These are phyloP conservation scores for Podospora didyma DNA, from an alignment of 495 filamentous ascomycete genomes.

Conservation along the genomic window DNA sequence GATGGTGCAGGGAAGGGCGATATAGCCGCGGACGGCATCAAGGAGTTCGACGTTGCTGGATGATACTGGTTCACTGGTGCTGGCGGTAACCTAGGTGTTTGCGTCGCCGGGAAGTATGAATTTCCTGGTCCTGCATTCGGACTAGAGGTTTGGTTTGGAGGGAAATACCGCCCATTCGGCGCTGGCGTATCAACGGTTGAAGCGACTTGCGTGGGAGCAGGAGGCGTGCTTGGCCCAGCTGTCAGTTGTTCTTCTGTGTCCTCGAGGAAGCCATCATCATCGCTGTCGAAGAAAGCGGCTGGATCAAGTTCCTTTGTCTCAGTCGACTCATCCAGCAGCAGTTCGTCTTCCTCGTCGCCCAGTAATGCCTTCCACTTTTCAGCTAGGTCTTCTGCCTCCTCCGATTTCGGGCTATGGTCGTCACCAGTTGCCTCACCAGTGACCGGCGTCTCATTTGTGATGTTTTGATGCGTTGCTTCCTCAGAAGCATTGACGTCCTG, in stretches of 20 bases:
- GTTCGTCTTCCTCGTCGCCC: slow-evolving; percentile 72
- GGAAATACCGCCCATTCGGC: slow-evolving; percentile 34
- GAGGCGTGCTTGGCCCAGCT: slow-evolving; percentile 12
- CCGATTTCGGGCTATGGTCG: slow-evolving; percentile 22
- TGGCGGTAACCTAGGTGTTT: slow-evolving; percentile 21
- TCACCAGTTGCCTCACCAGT: slow-evolving; percentile 6
- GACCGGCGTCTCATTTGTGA: neutral
- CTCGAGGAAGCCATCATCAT: slow-evolving; percentile 71
- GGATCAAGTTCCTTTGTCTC: slow-evolving; percentile 45
- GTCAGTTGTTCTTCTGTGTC: slow-evolving; percentile 39
- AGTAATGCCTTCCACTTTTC: slow-evolving; percentile 82
- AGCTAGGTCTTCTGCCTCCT: slow-evolving; percentile 52
- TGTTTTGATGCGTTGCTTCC: slow-evolving; percentile 7
- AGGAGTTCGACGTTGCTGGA: slow-evolving; percentile 18
- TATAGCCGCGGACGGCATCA: slow-evolving; percentile 24
- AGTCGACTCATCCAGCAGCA: slow-evolving; percentile 38
- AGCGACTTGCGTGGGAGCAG: slow-evolving; percentile 6
- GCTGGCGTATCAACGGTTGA: slow-evolving; percentile 1
- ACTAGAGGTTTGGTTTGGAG: slow-evolving; percentile 15
- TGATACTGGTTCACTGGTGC: slow-evolving; percentile 33
- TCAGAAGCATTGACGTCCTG: slow-evolving; percentile 11
- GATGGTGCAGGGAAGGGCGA: slow-evolving; percentile 32
- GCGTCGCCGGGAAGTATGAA: slow-evolving; percentile 17
- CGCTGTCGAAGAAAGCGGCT: slow-evolving; percentile 60
- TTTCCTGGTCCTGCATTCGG: slow-evolving; percentile 7